Evolutionary conservation across 2,329 filamentous ascomycete genomes (phyloP).

Genomic region (Fusarium keratoplasticum): DNA sequence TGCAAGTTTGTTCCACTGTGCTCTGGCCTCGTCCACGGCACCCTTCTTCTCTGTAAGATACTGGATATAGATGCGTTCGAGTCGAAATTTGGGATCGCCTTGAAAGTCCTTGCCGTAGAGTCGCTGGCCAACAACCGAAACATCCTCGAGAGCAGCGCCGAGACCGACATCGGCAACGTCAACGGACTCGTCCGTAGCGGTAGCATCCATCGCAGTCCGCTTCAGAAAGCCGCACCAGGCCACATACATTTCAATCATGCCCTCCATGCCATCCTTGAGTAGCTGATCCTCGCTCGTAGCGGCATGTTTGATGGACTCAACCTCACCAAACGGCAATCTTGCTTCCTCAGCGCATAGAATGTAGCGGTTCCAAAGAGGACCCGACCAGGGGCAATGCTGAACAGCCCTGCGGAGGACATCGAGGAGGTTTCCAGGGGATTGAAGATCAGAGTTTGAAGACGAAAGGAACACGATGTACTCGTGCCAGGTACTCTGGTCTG

Average conservation of each 20-base stretch:
- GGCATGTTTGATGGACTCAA: conserved; percentile 90
- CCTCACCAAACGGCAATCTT: conserved; percentile 78
- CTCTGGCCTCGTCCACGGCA: conserved; percentile 80
- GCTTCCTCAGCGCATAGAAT: conserved; percentile 87
- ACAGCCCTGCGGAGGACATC: conserved; percentile 84
- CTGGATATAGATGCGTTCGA: conserved; percentile 93
- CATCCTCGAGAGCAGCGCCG: conserved; percentile 85
- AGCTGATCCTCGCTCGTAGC: conserved; percentile 88
- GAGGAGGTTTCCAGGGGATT: conserved; percentile 63
- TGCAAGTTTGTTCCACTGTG: conserved; percentile 79
- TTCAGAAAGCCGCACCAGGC: conserved; percentile 96
- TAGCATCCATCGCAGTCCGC: conserved; percentile 81
- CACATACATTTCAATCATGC: conserved; percentile 89
- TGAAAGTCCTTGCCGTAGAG: conserved; percentile 80
- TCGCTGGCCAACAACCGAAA: conserved; percentile 80
- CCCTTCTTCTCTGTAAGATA: conserved; percentile 88
- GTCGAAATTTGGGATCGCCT: conserved; percentile 88
- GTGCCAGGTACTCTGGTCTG: conserved; percentile 82
- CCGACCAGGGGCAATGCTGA: conserved; percentile 93
- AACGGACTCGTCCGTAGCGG: conserved; percentile 81
- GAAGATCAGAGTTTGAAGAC: conserved; percentile 54
- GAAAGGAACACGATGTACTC: conserved; percentile 83
- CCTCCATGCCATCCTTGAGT: conserved; percentile 86
- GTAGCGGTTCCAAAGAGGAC: conserved; percentile 89
- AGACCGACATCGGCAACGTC: conserved; percentile 94